Evolutionary conservation across 257 asterid species (phyloP), one percentile per base, ranked within the genome.

Genomic region (Buddleja alternifolia): DNA sequence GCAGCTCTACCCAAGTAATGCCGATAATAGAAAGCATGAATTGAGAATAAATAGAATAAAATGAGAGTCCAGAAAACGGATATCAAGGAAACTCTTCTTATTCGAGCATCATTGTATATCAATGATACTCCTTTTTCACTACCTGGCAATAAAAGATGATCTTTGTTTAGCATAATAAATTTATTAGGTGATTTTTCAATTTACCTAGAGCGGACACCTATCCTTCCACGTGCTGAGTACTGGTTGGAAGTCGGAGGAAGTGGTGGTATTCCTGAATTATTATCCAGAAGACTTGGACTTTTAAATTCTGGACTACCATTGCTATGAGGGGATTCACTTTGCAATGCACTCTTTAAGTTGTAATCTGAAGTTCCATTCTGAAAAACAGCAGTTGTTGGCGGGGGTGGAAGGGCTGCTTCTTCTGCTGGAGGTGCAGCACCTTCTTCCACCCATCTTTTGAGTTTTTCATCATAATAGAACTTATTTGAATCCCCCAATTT

Each of bases 371-470:
- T 75, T 50, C 96, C 99, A 80, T 91, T 91, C 86, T 83, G 95
- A 64, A 91, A 91, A 77, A 71, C 81, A 11, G 95, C 53, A 64
- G 86, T 42, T 0, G 86, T 65, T 20, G 99, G 97, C 58, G 97
- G 96, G 32, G 99, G 95, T 62, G 96, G 85, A 78, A 80, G 84
- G 59, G 84, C 84, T 1, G 88, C 76, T 82, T 89, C 97, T 69
- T 78, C 86, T 32, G 88, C 81, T 21, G 95, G 93, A 55, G 82
- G 82, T 36, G 66, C 90, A 47, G 83, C 92, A 32, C 99, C 97
- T 85, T 91, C 96, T 84, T 91, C 97, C 56, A 94, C 97, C 99
- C 99, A 94, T 78, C 97, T 87, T 83, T 91, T 89, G 63, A 89
- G 96, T 60, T 89, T 85, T 61, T 89, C 96, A 42, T 91, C 96